Evolutionary conservation across 768 basidiomycete genomes (phyloP).

Genomic region (Boletus reticuloceps): DNA sequence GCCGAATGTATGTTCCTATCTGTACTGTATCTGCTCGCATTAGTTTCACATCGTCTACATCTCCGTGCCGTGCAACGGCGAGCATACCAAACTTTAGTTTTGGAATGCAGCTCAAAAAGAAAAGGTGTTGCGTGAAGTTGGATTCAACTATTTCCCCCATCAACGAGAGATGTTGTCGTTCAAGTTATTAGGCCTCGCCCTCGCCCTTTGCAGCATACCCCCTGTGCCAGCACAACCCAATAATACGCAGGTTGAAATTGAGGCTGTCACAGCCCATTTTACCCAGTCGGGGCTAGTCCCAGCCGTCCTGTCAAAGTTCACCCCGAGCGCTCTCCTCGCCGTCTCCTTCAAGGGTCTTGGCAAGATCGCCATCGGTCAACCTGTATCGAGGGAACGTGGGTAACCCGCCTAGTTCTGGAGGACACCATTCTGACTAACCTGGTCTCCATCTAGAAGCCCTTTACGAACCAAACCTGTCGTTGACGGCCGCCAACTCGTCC

Average conservation of each 20-base stretch:
- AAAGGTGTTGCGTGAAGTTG: background rate
- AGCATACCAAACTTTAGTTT: constrained; percentile 20
- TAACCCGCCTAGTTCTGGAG: constrained; percentile 6
- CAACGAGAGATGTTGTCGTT: constrained; percentile 13
- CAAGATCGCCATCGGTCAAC: constrained; percentile 54
- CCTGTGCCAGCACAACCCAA: constrained; percentile 46
- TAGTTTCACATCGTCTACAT: constrained; percentile 22
- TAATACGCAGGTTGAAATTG: constrained; percentile 43
- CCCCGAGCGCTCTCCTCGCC: constrained; percentile 55
- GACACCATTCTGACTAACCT: background rate
- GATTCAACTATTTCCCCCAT: background rate
- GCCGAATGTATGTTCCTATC: constrained; percentile 27
- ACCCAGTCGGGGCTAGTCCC: constrained; percentile 60
- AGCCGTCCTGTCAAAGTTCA: constrained; percentile 54
- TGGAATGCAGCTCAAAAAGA: constrained; percentile 13
- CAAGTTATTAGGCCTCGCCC: constrained; percentile 17
- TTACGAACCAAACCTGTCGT: constrained; percentile 49
- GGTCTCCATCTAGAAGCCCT: constrained; percentile 47
- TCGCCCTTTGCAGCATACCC: constrained; percentile 36
- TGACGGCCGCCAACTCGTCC: constrained; percentile 50
- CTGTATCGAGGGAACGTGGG: constrained; percentile 56
- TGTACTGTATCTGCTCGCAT: constrained; percentile 33
- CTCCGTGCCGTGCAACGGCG: background rate
- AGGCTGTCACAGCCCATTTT: constrained; percentile 70
- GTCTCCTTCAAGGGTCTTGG: constrained; percentile 51